Conservation (phyloP, 768 basidiomycete species). For the Rhizopogon vulgaris region DNA sequence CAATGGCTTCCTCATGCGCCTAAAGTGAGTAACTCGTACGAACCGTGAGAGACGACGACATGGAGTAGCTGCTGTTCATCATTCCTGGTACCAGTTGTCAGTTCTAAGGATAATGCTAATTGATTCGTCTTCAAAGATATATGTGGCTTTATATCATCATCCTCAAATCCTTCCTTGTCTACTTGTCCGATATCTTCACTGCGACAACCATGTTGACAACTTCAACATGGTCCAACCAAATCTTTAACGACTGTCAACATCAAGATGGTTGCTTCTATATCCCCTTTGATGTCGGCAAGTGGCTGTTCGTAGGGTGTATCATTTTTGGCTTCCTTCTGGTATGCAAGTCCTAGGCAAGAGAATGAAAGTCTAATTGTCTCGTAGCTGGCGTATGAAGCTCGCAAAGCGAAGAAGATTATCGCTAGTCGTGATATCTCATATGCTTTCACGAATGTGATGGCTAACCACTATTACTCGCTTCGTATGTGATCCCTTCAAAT, state of each 20-base stretch:
- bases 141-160: constrained; percentile 89
- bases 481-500: constrained; percentile 44
- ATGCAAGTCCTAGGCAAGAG: constrained; percentile 18
- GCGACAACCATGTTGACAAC: constrained; percentile 95
- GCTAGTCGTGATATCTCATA: constrained; percentile 95
- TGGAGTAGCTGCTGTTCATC: background rate
- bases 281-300: constrained; percentile 85
- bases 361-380: constrained; percentile 9
- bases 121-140: constrained; percentile 50
- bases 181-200: constrained; percentile 96
- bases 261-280: constrained; percentile 74
- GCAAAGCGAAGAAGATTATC: constrained; percentile 92
- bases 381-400: constrained; percentile 86
- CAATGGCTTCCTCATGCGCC: constrained; percentile 78
- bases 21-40: constrained; percentile 54
- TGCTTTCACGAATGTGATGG: constrained; percentile 97
- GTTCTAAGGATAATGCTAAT: constrained; percentile 6
- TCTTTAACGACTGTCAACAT: constrained; percentile 67
- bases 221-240: constrained; percentile 84
- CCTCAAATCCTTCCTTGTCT: constrained; percentile 94
- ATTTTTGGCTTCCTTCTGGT: constrained; percentile 96
- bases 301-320: constrained; percentile 98
- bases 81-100: background rate
- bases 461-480: constrained; percentile 93
- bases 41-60: background rate